Conservation (phyloP, 2,329 filamentous ascomycete genomes). For the Pseudogymnoascus sp. region DNA sequence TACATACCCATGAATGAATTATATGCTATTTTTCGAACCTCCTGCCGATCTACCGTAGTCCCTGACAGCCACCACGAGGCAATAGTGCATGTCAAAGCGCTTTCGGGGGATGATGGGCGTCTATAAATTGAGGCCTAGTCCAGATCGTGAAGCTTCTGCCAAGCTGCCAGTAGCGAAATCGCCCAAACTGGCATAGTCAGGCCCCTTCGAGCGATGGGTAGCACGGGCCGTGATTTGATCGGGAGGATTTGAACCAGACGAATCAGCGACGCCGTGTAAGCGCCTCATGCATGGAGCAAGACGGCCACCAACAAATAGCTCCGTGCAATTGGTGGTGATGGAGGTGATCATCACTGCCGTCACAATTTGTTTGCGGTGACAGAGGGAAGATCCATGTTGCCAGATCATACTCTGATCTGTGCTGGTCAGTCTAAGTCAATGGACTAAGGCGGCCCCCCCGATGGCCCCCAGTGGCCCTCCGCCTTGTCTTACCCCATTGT, state of each 20-base stretch:
- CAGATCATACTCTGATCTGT: slow-evolving; percentile 3
- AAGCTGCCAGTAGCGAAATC: background rate
- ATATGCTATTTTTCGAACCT: slow-evolving; percentile 2
- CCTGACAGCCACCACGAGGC: slow-evolving; percentile 1
- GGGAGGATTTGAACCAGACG: background rate
- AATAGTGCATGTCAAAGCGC: background rate
- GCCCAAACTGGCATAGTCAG: background rate
- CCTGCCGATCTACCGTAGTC: background rate
- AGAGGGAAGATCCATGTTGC: slow-evolving; percentile 1
- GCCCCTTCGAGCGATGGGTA: background rate
- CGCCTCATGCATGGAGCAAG: background rate
- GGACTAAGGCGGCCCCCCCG: background rate
- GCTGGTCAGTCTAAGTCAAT: slow-evolving; percentile 3
- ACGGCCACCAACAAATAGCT: background rate
- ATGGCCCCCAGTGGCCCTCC: background rate
- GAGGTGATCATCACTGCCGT: background rate
- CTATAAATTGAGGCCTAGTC: background rate
- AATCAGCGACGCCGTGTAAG: slow-evolving; percentile 1
- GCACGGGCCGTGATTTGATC: slow-evolving; percentile 4
- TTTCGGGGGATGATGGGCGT: slow-evolving; percentile 5
- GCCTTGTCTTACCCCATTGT: background rate
- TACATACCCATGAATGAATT: slow-evolving; percentile 6
- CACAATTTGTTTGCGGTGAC: background rate
- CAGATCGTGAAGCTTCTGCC: slow-evolving; percentile 3
- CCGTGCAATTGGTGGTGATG: slow-evolving; percentile 1